These are phyloP conservation scores for Penicillium digitatum DNA, from an alignment of 2,329 filamentous ascomycete species.

Conservation along the genomic window DNA sequence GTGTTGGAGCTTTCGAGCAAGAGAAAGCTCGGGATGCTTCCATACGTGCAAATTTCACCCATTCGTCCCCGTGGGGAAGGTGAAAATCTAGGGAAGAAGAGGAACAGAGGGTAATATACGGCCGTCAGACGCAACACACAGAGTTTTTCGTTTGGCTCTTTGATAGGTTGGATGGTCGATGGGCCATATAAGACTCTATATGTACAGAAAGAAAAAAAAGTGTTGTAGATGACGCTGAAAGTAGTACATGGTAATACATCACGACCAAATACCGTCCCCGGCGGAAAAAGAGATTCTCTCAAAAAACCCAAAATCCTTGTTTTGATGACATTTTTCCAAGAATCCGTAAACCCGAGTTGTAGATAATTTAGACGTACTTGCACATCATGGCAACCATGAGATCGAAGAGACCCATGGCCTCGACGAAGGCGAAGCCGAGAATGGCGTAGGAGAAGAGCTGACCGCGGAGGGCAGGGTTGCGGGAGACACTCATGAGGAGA, in stretches of 20 bases:
- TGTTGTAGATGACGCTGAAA: conserved; percentile 32
- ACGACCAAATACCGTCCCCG: conserved; percentile 31
- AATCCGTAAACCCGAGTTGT: conserved; percentile 11
- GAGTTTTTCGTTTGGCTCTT: conserved; percentile 30
- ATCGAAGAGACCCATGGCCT: conserved; percentile 74
- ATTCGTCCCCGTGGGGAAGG: not conserved
- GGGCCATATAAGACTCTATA: conserved; percentile 30
- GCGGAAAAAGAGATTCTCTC: conserved; percentile 16
- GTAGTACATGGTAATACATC: conserved; percentile 33
- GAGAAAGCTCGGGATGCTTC: not conserved
- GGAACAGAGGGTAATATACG: conserved; percentile 15
- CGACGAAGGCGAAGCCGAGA: conserved; percentile 92
- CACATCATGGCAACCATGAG: conserved; percentile 91
- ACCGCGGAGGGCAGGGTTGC: conserved; percentile 90
- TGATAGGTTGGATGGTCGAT: conserved; percentile 25
- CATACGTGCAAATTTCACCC: conserved; percentile 1
- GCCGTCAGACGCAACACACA: conserved; percentile 27
- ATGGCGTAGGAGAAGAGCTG: conserved; percentile 96
- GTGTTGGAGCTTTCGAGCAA: conserved; percentile 1
- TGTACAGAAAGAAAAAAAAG: conserved; percentile 30
- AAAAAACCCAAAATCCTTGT: conserved; percentile 9
- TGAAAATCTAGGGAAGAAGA: not conserved
- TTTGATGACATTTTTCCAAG: conserved; percentile 12
- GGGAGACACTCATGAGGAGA: conserved; percentile 82
- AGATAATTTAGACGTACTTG: conserved; percentile 63